These are phyloP conservation scores for Candida stauntonica DNA, from an alignment of 805 yeast species.

Conservation along the genomic window DNA sequence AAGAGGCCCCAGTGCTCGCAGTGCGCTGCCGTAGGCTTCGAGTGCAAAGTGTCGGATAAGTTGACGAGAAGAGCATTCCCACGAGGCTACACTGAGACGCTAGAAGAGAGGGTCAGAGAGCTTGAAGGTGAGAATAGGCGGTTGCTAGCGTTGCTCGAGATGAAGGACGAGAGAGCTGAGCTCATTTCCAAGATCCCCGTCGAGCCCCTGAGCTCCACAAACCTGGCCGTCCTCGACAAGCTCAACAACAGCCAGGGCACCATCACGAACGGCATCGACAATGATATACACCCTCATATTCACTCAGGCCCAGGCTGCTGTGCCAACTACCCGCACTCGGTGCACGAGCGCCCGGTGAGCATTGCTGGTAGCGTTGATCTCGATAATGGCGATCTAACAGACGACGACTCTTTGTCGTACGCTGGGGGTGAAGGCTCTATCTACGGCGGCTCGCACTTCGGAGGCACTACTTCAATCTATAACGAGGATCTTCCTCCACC, in stretches of 20 bases:
- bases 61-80: slow-evolving; percentile 86
- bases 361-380: slow-evolving; percentile 57
- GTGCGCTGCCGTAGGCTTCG: slow-evolving; percentile 80
- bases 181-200: slow-evolving; percentile 23
- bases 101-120: slow-evolving; percentile 85
- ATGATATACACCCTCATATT: slow-evolving; percentile 27
- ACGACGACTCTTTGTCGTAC: slow-evolving; percentile 32
- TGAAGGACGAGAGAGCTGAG: slow-evolving; percentile 61
- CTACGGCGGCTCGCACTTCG: slow-evolving; percentile 6
- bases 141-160: slow-evolving; percentile 55
- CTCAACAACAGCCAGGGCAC: slow-evolving; percentile 15
- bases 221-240: slow-evolving; percentile 30
- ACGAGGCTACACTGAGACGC: slow-evolving; percentile 84
- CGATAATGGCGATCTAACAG: slow-evolving; percentile 43
- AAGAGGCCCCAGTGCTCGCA: slow-evolving; percentile 69
- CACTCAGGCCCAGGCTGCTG: slow-evolving; percentile 57
- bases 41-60: slow-evolving; percentile 84
- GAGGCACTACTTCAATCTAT: slow-evolving; percentile 5
- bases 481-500: slow-evolving; percentile 19
- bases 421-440: slow-evolving; percentile 8
- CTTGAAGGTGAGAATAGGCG: slow-evolving; percentile 77
- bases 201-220: slow-evolving; percentile 32
- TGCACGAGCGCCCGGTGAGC: slow-evolving; percentile 59
- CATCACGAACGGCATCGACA: slow-evolving; percentile 24
- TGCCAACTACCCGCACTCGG: slow-evolving; percentile 46